Percentiles rank a stretch among this genome's conserved stretches.
phyloP scores from a whole-genome alignment of 768 basidiomycete genomes.

The Sarcodon sp. region DNA sequence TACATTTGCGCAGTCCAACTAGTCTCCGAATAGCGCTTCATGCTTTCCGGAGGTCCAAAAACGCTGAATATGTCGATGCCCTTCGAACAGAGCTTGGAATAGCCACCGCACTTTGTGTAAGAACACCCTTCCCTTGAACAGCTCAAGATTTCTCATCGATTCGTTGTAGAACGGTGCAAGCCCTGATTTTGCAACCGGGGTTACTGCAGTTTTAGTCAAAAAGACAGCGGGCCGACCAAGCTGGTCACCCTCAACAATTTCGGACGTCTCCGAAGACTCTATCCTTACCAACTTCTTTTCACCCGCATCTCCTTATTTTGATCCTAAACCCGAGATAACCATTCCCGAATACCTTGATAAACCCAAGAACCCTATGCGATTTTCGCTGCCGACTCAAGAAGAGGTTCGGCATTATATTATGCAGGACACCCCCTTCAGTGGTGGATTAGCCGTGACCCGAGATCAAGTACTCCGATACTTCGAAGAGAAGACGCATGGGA shows the following conservation, averaged over 20 bases:
- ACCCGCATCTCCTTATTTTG: conserved; percentile 23
- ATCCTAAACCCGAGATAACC: conserved; percentile 10
- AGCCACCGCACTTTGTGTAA: conserved; percentile 81
- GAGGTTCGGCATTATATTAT: conserved; percentile 53
- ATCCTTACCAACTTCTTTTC: conserved; percentile 62
- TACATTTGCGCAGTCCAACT: conserved; percentile 76
- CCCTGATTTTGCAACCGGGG: conserved; percentile 76
- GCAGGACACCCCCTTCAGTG: conserved; percentile 49
- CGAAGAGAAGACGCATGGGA: conserved; percentile 30
- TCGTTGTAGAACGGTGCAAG: conserved; percentile 51
- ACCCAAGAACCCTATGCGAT: conserved; percentile 16
- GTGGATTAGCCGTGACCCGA: conserved; percentile 43
- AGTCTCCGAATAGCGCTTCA: conserved; percentile 83
- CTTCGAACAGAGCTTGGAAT: conserved; percentile 82
- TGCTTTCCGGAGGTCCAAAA: conserved; percentile 63
- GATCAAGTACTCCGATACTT: conserved; percentile 54
- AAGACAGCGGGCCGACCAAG: conserved; percentile 39
- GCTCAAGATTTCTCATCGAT: neutral
- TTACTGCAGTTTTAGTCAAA: conserved; percentile 52
- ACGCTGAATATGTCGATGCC: conserved; percentile 45
- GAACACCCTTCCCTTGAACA: conserved; percentile 17
- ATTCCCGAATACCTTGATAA: neutral
- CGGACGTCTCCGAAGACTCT: conserved; percentile 41
- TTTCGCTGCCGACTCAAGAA: conserved; percentile 66
- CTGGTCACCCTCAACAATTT: conserved; percentile 60